A percentile compares a stretch with the other conserved stretches of the same genome.
phyloP scores from a whole-genome alignment of 2,329 filamentous ascomycete species.

The Calonectria henricotiae region DNA sequence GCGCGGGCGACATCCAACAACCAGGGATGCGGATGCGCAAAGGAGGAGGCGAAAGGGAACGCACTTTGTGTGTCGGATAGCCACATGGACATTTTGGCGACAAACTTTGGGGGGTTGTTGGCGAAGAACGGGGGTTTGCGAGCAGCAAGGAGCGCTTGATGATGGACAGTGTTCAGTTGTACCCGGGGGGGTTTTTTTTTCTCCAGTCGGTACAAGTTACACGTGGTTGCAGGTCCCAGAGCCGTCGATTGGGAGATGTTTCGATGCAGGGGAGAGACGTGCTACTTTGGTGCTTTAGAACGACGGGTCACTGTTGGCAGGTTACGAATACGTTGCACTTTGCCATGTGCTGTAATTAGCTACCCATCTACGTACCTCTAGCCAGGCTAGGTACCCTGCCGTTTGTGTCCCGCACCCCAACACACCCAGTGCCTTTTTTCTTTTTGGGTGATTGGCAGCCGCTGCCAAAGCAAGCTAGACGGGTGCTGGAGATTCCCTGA shows the following conservation, averaged over 20 bases:
- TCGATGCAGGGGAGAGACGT: slow-evolving; percentile 25
- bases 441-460: slow-evolving; percentile 41
- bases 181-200: background rate
- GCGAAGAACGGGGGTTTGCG: slow-evolving; percentile 13
- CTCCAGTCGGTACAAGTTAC: slow-evolving; percentile 13
- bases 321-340: slow-evolving; percentile 30
- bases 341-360: slow-evolving; percentile 18
- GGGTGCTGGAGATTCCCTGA: slow-evolving; percentile 24
- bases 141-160: slow-evolving; percentile 3
- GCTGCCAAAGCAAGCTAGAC: slow-evolving; percentile 25
- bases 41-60: slow-evolving; percentile 58
- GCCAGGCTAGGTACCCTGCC: slow-evolving; percentile 1
- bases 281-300: background rate
- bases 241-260: slow-evolving; percentile 1
- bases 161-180: slow-evolving; percentile 27
- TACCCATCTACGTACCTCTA: background rate
- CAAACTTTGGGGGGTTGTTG: slow-evolving; percentile 4
- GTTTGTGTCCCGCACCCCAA: background rate
- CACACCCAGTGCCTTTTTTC: slow-evolving; percentile 9
- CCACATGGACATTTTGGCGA: slow-evolving; percentile 83
- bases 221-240: slow-evolving; percentile 29
- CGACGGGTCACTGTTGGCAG: slow-evolving; percentile 7
- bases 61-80: slow-evolving; percentile 95
- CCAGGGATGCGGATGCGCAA: slow-evolving; percentile 30
- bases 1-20: background rate